Percentiles rank a stretch among this genome's conserved stretches.
Conservation (phyloP, 2,329 filamentous ascomycete genomes). For the Diaporthe sp. region DNA sequence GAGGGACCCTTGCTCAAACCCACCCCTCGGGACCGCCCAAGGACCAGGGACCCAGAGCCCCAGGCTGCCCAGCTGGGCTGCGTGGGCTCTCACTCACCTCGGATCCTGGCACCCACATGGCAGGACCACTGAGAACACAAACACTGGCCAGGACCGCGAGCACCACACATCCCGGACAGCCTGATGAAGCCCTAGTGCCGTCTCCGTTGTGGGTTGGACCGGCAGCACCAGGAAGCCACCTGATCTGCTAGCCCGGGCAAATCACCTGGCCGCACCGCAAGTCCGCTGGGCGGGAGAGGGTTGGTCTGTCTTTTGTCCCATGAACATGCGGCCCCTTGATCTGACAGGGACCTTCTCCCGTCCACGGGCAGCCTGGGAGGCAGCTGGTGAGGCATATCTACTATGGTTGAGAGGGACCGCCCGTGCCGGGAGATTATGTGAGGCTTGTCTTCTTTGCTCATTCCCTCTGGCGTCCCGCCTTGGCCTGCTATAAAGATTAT, state of each 20-base stretch:
- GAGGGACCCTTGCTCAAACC: constrained; percentile 15
- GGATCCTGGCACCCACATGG: constrained; percentile 24
- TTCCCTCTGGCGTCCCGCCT: background rate
- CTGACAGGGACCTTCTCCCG: constrained; percentile 11
- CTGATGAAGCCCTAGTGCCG: constrained; percentile 19
- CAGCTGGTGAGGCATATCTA: constrained; percentile 16
- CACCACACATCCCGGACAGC: constrained; percentile 3
- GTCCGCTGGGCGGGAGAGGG: background rate
- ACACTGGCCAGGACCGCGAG: background rate
- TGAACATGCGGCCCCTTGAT: constrained; percentile 20
- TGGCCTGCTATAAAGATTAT: constrained; percentile 31
- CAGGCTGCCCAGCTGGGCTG: constrained; percentile 2
- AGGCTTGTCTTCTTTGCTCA: constrained; percentile 20
- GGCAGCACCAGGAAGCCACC: constrained; percentile 28
- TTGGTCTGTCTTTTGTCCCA: constrained; percentile 11
- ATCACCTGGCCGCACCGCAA: constrained; percentile 22
- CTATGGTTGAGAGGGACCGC: constrained; percentile 14
- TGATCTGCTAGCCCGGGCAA: constrained; percentile 30
- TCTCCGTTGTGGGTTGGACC: constrained; percentile 27
- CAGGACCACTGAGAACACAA: background rate
- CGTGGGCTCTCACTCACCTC: constrained; percentile 15
- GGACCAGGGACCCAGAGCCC: constrained; percentile 6
- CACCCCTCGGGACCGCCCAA: background rate
- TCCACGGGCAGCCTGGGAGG: constrained; percentile 4
- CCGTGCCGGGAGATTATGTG: constrained; percentile 23